phyloP scores from a whole-genome alignment of 768 basidiomycete species.

The Amyloporia xantha region DNA sequence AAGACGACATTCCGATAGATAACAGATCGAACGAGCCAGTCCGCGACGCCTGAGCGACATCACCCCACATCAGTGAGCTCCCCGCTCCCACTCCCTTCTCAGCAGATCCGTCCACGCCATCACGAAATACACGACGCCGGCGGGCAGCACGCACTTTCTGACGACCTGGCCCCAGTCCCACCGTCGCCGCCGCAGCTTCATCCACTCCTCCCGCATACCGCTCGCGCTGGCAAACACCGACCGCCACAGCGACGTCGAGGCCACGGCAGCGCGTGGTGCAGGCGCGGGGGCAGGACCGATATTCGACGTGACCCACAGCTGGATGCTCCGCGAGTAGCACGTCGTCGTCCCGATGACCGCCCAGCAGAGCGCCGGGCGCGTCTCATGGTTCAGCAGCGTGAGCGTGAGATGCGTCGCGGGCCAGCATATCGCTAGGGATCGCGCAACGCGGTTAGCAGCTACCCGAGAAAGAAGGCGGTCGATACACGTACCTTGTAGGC shows the following conservation, averaged over 20 bases:
- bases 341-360: constrained; percentile 87
- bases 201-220: constrained; percentile 7
- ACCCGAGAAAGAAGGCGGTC: not conserved
- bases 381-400: constrained; percentile 57
- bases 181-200: constrained; percentile 36
- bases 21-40: no score
- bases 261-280: not conserved
- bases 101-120: constrained; percentile 66
- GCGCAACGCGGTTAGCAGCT: no score
- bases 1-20: no score
- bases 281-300: constrained; percentile 31
- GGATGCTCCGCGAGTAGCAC: constrained; percentile 71
- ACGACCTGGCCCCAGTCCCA: constrained; percentile 81
- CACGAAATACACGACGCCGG: constrained; percentile 65
- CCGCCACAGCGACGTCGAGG: not conserved
- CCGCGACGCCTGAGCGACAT: no score
- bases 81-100: constrained; percentile 28
- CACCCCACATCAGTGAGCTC: no score
- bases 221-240: constrained; percentile 1
- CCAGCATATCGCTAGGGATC: constrained; percentile 76
- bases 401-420: constrained; percentile 86
- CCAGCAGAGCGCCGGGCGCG: constrained; percentile 83
- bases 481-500: constrained; percentile 59
- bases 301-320: constrained; percentile 96
- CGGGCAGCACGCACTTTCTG: constrained; percentile 65